Conservation (phyloP, 2,329 filamentous ascomycete species). For the Penicillium sp. region DNA sequence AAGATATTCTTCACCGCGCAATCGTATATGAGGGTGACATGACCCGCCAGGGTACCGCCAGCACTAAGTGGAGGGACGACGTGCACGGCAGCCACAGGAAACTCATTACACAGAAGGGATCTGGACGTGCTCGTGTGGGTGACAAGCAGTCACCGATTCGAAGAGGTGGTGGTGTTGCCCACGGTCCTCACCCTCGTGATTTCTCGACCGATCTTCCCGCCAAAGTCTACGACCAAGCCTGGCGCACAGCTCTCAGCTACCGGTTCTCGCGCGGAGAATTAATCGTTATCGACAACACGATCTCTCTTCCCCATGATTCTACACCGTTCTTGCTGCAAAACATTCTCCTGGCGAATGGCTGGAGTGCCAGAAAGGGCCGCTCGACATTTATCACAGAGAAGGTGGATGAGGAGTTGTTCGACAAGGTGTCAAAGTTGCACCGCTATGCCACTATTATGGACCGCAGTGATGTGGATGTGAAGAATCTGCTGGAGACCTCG, state of each 20-base stretch:
- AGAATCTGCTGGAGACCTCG: constrained; percentile 83
- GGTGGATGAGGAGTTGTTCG: constrained; percentile 63
- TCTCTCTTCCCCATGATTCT: constrained; percentile 59
- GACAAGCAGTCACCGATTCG: constrained; percentile 79
- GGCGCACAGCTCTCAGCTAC: constrained; percentile 90
- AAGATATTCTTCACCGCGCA: constrained; percentile 89
- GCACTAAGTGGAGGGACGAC: constrained; percentile 76
- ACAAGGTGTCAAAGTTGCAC: constrained; percentile 63
- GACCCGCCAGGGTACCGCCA: constrained; percentile 83
- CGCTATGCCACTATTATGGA: constrained; percentile 69
- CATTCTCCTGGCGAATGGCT: constrained; percentile 69
- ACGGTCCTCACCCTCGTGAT: constrained; percentile 89
- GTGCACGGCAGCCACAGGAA: constrained; percentile 83
- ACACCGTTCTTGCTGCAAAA: constrained; percentile 62
- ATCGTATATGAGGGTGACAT: constrained; percentile 90
- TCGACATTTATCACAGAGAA: constrained; percentile 73
- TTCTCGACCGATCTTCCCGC: constrained; percentile 79
- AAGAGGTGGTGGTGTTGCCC: constrained; percentile 80
- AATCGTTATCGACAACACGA: constrained; percentile 78
- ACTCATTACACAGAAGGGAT: constrained; percentile 82
- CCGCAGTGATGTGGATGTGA: constrained; percentile 85
- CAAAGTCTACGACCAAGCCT: constrained; percentile 94
- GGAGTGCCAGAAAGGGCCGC: constrained; percentile 66
- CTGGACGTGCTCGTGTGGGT: constrained; percentile 75
- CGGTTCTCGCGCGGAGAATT: constrained; percentile 85